phyloP scores from a whole-genome alignment of 345 rosid genomes.

The Salix koriyanagi region DNA sequence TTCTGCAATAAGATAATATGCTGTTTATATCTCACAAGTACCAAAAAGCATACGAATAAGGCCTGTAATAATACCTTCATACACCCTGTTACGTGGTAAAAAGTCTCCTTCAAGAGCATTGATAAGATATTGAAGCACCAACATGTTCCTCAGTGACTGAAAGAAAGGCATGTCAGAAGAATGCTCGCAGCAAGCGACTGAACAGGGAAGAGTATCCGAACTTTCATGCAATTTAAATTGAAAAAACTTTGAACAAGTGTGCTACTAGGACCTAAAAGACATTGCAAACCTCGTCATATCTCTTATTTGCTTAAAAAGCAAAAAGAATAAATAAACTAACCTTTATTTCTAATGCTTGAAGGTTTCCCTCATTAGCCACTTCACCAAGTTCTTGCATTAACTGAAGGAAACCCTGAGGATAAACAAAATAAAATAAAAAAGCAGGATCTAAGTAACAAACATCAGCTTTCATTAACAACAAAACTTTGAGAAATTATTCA shows the following conservation, averaged over 20 bases:
- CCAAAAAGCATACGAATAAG: conserved; percentile 8
- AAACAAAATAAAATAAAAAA: conserved; percentile 6
- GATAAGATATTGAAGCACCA: conserved; percentile 71
- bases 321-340: conserved; percentile 31
- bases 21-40: not conserved
- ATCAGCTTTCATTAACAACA: not conserved
- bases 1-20: conserved; percentile 43
- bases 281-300: not conserved
- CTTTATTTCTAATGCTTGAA: conserved; percentile 38
- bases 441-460: not conserved
- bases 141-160: conserved; percentile 60
- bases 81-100: conserved; percentile 39
- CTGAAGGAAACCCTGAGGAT: conserved; percentile 54
- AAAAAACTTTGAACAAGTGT: not conserved
- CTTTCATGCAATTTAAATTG: not conserved
- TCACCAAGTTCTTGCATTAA: conserved; percentile 50
- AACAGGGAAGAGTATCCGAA: not conserved
- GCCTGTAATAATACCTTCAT: conserved; percentile 37
- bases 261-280: not conserved
- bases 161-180: conserved; percentile 20
- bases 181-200: not conserved
- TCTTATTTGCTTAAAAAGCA: not conserved
- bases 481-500: not conserved
- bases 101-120: conserved; percentile 65
- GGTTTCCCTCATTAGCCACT: conserved; percentile 23